A percentile compares a stretch with the other conserved stretches of the same genome.
These are phyloP conservation scores for Aureobasidium sp. DNA, from an alignment of 2,329 filamentous ascomycete species.

Conservation along the genomic window DNA sequence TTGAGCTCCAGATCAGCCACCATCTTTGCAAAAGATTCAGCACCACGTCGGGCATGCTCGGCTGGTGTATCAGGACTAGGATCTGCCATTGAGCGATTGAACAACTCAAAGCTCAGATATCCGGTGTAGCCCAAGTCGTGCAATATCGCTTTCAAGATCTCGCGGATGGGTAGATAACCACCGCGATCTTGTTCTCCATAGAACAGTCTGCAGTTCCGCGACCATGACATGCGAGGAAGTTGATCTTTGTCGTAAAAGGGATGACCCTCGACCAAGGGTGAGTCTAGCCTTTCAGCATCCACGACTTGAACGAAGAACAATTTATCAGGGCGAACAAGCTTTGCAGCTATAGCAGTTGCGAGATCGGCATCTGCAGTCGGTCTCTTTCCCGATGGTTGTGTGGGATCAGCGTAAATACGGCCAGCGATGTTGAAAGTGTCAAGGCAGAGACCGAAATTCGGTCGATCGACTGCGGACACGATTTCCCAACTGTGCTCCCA, in stretches of 20 bases:
- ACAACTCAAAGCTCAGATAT: constrained; percentile 78
- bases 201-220: constrained; percentile 75
- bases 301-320: constrained; percentile 83
- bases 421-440: constrained; percentile 29
- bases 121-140: constrained; percentile 71
- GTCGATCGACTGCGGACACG: constrained; percentile 49
- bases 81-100: constrained; percentile 67
- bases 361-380: constrained; percentile 36
- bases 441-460: constrained; percentile 27
- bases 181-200: constrained; percentile 63
- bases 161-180: constrained; percentile 72
- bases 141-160: constrained; percentile 68
- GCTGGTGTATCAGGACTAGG: constrained; percentile 58
- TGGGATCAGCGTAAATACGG: constrained; percentile 27
- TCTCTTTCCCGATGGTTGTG: constrained; percentile 21
- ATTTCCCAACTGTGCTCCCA: constrained; percentile 81
- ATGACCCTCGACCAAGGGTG: constrained; percentile 63
- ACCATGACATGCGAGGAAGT: constrained; percentile 78
- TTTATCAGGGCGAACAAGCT: constrained; percentile 44
- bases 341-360: not conserved
- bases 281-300: constrained; percentile 70
- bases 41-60: constrained; percentile 53
- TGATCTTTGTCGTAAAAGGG: constrained; percentile 62
- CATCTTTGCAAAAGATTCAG: constrained; percentile 54
- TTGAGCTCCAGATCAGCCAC: constrained; percentile 10